Evolutionary conservation across 768 basidiomycete genomes (phyloP).

Genomic region (Amylocystis lapponica): DNA sequence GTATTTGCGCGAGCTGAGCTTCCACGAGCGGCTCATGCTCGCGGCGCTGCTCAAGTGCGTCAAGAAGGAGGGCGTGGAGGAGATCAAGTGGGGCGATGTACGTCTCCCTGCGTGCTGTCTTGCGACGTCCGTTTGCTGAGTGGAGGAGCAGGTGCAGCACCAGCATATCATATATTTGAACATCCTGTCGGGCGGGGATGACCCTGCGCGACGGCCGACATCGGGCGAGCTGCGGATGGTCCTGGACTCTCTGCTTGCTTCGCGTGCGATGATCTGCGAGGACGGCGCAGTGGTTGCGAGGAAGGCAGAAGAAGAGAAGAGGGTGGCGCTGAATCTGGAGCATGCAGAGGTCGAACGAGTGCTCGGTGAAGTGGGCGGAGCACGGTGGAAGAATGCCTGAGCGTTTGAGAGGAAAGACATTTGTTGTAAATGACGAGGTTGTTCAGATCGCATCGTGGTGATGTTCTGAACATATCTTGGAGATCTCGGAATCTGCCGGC

Average conservation of each 20-base stretch:
- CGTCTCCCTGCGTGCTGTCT: conserved; percentile 18
- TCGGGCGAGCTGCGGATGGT: conserved; percentile 60
- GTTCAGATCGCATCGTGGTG: no score
- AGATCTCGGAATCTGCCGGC: no score
- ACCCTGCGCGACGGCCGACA: conserved; percentile 54
- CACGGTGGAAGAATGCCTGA: conserved; percentile 54
- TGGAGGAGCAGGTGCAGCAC: conserved; percentile 48
- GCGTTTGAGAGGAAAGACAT: no score
- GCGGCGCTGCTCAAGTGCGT: conserved; percentile 78
- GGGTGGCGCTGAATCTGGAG: conserved; percentile 79
- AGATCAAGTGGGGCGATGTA: conserved; percentile 82
- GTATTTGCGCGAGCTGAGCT: conserved; percentile 74
- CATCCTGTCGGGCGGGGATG: conserved; percentile 52
- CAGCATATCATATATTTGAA: conserved; percentile 72
- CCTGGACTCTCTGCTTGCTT: conserved; percentile 69
- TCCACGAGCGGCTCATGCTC: conserved; percentile 86
- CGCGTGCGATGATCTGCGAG: conserved; percentile 72
- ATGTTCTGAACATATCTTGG: no score
- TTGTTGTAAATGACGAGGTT: no score
- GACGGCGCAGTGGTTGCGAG: conserved; percentile 47
- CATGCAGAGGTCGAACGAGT: conserved; percentile 81
- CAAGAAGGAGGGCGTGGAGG: conserved; percentile 78
- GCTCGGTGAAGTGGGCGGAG: conserved; percentile 73
- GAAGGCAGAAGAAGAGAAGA: conserved; percentile 59
- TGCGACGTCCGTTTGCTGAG: neutral